phyloP scores from a whole-genome alignment of 345 rosid genomes.

The Erucastrum elatum region DNA sequence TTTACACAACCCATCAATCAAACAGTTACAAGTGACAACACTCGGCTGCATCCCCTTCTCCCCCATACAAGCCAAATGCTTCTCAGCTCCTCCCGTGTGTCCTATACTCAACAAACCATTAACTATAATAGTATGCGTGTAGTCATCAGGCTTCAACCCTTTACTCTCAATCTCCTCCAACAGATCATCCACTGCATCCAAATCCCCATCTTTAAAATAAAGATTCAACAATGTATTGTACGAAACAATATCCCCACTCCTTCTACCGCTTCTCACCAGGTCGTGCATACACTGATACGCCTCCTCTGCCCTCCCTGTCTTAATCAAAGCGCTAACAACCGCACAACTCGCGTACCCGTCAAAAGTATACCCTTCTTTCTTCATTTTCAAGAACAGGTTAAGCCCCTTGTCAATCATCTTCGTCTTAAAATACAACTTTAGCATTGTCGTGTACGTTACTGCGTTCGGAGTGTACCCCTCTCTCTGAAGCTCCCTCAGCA shows the following conservation, averaged over 20 bases:
- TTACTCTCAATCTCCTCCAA: constrained; percentile 25
- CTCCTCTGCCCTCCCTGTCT: constrained; percentile 51
- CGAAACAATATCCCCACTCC: constrained; percentile 43
- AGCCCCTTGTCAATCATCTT: constrained; percentile 55
- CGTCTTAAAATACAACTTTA: constrained; percentile 58
- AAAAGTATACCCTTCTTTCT: constrained; percentile 55
- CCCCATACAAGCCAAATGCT: constrained; percentile 28
- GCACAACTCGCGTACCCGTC: constrained; percentile 80
- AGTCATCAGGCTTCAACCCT: constrained; percentile 32
- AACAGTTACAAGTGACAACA: constrained; percentile 39
- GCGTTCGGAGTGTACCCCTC: constrained; percentile 60
- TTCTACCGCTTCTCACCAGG: constrained; percentile 46
- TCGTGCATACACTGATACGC: constrained; percentile 46
- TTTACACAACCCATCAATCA: constrained; percentile 69
- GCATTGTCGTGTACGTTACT: constrained; percentile 65
- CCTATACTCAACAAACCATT: constrained; percentile 32
- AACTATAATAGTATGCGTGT: constrained; percentile 34
- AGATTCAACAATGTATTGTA: constrained; percentile 62
- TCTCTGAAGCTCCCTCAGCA: constrained; percentile 51
- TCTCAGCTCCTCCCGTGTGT: constrained; percentile 16
- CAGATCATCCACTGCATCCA: constrained; percentile 51
- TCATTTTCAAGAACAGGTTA: constrained; percentile 53
- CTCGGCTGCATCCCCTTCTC: constrained; percentile 24
- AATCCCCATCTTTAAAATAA: constrained; percentile 54
- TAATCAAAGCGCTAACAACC: constrained; percentile 59